Evolutionary conservation across 2,329 filamentous ascomycete species (phyloP).

Genomic region (Ustulina deusta): DNA sequence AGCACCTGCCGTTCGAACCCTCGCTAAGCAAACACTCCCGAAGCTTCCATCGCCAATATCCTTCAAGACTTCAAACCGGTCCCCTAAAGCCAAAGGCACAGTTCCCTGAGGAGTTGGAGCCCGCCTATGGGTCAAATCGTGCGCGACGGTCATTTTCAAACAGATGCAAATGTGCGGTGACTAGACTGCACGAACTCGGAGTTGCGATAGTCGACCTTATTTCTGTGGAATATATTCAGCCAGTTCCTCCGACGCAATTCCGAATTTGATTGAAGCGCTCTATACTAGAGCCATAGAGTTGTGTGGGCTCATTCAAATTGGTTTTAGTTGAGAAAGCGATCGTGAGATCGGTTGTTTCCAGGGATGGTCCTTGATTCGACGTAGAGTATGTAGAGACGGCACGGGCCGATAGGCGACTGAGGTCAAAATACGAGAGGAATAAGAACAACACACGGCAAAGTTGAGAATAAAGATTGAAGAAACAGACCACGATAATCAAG

Average conservation of each 20-base stretch:
- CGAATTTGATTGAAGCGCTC: constrained; percentile 50
- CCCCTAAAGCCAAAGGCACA: constrained; percentile 76
- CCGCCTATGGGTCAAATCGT: constrained; percentile 78
- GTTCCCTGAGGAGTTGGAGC: constrained; percentile 64
- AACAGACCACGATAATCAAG: constrained; percentile 38
- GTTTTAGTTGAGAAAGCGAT: constrained; percentile 33
- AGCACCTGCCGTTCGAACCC: constrained; percentile 90
- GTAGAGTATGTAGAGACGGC: constrained; percentile 39
- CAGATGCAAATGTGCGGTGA: constrained; percentile 32
- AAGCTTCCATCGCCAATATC: constrained; percentile 99
- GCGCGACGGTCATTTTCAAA: constrained; percentile 78
- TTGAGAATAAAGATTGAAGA: constrained; percentile 39
- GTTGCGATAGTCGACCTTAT: constrained; percentile 11
- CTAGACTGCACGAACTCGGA: constrained; percentile 29
- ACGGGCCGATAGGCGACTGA: constrained; percentile 29
- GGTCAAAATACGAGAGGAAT: constrained; percentile 35
- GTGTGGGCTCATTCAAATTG: constrained; percentile 55
- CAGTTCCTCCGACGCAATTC: constrained; percentile 47
- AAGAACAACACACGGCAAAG: constrained; percentile 29
- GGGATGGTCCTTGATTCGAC: constrained; percentile 31
- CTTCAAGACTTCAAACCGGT: constrained; percentile 96
- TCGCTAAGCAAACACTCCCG: constrained; percentile 91
- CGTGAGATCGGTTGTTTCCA: constrained; percentile 22
- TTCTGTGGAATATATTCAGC: constrained; percentile 41
- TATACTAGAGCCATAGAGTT: constrained; percentile 53